Evolutionary conservation across 1,284 basidiomycete genomes (phyloP).

Genomic region (Apiotrichum domesticum): DNA sequence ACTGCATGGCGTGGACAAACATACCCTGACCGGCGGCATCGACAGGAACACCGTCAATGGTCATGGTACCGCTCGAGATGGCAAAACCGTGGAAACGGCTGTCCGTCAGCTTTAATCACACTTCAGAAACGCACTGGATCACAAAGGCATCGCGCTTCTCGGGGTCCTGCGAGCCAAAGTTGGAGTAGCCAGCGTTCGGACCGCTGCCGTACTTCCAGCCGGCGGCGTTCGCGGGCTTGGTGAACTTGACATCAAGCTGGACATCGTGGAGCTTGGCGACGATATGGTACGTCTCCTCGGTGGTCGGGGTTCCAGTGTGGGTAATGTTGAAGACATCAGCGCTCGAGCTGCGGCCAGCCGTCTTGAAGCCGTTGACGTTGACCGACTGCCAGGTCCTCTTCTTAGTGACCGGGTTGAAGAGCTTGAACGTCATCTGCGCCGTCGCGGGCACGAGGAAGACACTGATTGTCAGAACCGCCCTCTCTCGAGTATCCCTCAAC

Average conservation of each 20-base stretch:
- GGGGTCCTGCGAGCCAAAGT: conserved; percentile 60
- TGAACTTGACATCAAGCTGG: conserved; percentile 70
- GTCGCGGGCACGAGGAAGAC: conserved; percentile 57
- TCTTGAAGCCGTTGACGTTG: conserved; percentile 75
- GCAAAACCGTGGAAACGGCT: conserved; percentile 79
- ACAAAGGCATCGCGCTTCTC: conserved; percentile 74
- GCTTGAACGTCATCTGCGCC: conserved; percentile 91
- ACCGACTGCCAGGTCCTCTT: conserved; percentile 80
- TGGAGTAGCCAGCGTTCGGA: conserved; percentile 78
- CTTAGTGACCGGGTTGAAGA: conserved; percentile 73
- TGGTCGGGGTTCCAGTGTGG: conserved; percentile 58
- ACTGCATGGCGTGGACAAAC: conserved; percentile 95
- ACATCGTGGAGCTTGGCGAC: conserved; percentile 71
- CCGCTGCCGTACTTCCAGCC: conserved; percentile 93
- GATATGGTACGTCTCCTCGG: conserved; percentile 68
- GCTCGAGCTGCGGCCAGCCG: conserved; percentile 81
- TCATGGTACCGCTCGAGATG: conserved; percentile 62
- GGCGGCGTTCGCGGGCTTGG: conserved; percentile 61
- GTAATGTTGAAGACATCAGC: conserved; percentile 78
- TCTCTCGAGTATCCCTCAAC: conserved; percentile 35
- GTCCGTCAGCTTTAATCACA: neutral
- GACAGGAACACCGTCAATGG: conserved; percentile 63
- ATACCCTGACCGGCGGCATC: conserved; percentile 72
- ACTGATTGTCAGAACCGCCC: conserved; percentile 16
- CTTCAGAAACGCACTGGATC: conserved; percentile 53